These are phyloP conservation scores for Venturiaceae sp. DNA, from an alignment of 2,329 filamentous ascomycete genomes.

Conservation along the genomic window DNA sequence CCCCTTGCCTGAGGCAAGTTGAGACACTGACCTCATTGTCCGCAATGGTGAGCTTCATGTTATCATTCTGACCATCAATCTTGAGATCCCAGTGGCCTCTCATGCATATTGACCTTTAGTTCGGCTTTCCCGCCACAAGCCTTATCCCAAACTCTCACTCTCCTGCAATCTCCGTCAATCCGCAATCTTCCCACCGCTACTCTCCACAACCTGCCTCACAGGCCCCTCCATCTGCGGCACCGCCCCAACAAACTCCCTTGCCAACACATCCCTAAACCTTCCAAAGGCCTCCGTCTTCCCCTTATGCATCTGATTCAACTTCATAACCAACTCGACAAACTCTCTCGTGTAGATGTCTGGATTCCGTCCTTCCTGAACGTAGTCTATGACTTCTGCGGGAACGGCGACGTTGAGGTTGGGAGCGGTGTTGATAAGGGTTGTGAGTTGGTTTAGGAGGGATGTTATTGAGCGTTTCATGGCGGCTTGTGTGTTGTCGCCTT, in stretches of 20 bases:
- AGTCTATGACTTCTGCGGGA: constrained; percentile 52
- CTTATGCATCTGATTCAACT: constrained; percentile 52
- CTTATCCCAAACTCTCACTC: neutral
- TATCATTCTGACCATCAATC: too few relatives aligned
- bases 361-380: constrained; percentile 53
- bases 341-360: constrained; percentile 59
- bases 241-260: constrained; percentile 45
- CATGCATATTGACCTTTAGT: neutral
- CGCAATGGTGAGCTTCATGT: too few relatives aligned
- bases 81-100: too few relatives aligned
- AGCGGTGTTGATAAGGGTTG: constrained; percentile 40
- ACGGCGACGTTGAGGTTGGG: constrained; percentile 42
- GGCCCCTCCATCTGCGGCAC: constrained; percentile 48
- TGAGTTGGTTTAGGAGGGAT: constrained; percentile 45
- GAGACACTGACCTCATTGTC: too few relatives aligned
- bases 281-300: constrained; percentile 51
- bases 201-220: constrained; percentile 39
- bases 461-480: constrained; percentile 48
- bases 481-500: constrained; percentile 45
- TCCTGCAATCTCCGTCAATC: neutral
- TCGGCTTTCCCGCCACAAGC: neutral
- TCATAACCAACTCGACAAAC: constrained; percentile 54
- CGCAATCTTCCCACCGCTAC: constrained; percentile 10
- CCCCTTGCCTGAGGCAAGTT: too few relatives aligned
- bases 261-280: constrained; percentile 48